Evolutionary conservation across 441 rosid species (phyloP).

Genomic region (Oxalis stricta): DNA sequence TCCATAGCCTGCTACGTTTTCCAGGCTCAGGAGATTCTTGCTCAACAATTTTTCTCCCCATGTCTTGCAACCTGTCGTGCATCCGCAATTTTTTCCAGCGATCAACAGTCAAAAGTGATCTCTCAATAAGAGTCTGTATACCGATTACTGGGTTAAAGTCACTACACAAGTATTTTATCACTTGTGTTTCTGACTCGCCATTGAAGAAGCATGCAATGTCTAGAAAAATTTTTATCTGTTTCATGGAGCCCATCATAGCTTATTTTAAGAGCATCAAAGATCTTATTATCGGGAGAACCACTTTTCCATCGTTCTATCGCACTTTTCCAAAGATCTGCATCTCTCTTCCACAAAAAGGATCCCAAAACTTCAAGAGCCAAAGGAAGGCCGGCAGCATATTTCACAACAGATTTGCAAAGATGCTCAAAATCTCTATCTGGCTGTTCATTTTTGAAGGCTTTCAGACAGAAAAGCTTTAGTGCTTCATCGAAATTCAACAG

Average conservation of each 20-base stretch:
- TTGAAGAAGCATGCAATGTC: conserved; percentile 6
- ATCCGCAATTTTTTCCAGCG: neutral
- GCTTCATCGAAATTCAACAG: neutral
- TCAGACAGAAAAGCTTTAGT: neutral
- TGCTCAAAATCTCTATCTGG: neutral
- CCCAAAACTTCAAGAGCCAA: neutral
- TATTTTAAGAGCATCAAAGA: conserved; percentile 5
- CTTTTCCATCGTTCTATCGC: neutral
- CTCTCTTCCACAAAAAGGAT: neutral
- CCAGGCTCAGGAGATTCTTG: conserved; percentile 18
- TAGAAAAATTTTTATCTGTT: conserved; percentile 2
- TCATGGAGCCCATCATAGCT: conserved; percentile 15
- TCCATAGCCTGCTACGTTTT: conserved; percentile 21
- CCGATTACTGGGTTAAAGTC: conserved; percentile 7
- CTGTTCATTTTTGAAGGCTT: neutral
- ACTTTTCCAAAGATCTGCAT: conserved; percentile 4
- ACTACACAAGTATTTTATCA: neutral
- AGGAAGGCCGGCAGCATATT: neutral
- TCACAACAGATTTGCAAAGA: neutral
- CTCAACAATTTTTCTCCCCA: conserved; percentile 13
- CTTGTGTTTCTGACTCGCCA: neutral
- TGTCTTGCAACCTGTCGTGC: conserved; percentile 15
- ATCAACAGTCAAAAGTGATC: conserved; percentile 4
- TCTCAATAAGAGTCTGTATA: conserved; percentile 8
- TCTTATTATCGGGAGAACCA: neutral